Conservation (phyloP, 345 rosid species). For the Euphorbia tirucalli region DNA sequence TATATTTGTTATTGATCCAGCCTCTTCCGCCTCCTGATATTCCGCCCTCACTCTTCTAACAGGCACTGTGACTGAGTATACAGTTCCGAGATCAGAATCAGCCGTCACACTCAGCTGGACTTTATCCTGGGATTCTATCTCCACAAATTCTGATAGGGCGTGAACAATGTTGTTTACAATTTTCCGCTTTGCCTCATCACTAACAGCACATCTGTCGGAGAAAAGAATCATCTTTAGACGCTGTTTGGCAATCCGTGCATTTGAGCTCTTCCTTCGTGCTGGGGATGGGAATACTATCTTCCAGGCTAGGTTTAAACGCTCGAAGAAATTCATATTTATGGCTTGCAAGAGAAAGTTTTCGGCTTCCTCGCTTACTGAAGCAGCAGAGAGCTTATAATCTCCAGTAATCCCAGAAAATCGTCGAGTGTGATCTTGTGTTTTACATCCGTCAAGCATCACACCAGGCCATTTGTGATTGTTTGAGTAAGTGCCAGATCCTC, state of each 20-base stretch:
- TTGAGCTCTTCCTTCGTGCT: constrained; percentile 68
- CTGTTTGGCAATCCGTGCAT: constrained; percentile 93
- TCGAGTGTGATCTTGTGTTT: constrained; percentile 29
- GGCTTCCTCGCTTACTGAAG: constrained; percentile 56
- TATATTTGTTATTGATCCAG: constrained; percentile 62
- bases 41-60: constrained; percentile 86
- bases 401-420: constrained; percentile 44
- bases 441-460: constrained; percentile 27
- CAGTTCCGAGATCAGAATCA: constrained; percentile 81
- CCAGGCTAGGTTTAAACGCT: constrained; percentile 88
- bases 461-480: constrained; percentile 36
- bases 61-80: constrained; percentile 92
- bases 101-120: constrained; percentile 86
- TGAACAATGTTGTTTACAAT: constrained; percentile 76
- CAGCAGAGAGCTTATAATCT: constrained; percentile 52
- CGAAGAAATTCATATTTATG: constrained; percentile 76
- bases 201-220: constrained; percentile 94
- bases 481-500: constrained; percentile 32
- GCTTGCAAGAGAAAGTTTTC: constrained; percentile 72
- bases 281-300: constrained; percentile 85
- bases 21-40: constrained; percentile 64
- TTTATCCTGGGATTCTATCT: constrained; percentile 92
- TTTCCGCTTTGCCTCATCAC: constrained; percentile 86
- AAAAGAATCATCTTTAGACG: constrained; percentile 94
- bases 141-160: constrained; percentile 84